A percentile compares a stretch with the other conserved stretches of the same genome.
These are phyloP conservation scores for Nicotiana tomentosiformis DNA, from an alignment of 257 asterid species.

Conservation along the genomic window DNA sequence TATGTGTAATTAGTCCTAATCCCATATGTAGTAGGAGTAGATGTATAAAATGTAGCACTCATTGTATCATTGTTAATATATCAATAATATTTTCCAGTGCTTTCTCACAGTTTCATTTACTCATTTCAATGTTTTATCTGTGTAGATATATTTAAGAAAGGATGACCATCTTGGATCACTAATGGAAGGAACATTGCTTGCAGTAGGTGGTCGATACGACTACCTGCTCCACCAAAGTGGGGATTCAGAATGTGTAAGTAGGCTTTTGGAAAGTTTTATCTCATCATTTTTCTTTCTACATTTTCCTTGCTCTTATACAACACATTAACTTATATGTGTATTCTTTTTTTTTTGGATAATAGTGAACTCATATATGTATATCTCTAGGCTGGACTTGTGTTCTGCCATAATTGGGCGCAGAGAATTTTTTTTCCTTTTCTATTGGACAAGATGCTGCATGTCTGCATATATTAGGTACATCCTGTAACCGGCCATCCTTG, in stretches of 20 bases:
- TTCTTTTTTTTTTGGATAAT: background rate
- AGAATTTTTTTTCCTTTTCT: background rate
- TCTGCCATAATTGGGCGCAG: background rate
- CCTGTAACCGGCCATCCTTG: background rate
- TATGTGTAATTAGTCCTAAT: too few species aligned
- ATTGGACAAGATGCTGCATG: background rate
- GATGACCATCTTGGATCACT: constrained; percentile 51
- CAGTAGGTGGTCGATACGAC: constrained; percentile 98
- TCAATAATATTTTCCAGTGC: too few species aligned
- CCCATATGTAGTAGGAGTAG: too few species aligned
- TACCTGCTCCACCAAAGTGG: constrained; percentile 60
- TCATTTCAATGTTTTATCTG: background rate
- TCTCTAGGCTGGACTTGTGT: background rate
- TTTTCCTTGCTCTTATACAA: background rate
- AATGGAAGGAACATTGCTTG: constrained; percentile 84
- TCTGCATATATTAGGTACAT: background rate
- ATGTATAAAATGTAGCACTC: too few species aligned
- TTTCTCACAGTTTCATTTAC: background rate
- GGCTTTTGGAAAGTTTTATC: constrained; percentile 13
- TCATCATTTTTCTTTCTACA: constrained; percentile 7
- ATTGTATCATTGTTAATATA: too few species aligned
- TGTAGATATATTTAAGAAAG: constrained; percentile 68
- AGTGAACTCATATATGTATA: background rate
- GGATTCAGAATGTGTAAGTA: constrained; percentile 61
- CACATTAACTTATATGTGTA: background rate